Evolutionary conservation across 495 filamentous ascomycete species (phyloP).

Genomic region (Parathielavia appendiculata): DNA sequence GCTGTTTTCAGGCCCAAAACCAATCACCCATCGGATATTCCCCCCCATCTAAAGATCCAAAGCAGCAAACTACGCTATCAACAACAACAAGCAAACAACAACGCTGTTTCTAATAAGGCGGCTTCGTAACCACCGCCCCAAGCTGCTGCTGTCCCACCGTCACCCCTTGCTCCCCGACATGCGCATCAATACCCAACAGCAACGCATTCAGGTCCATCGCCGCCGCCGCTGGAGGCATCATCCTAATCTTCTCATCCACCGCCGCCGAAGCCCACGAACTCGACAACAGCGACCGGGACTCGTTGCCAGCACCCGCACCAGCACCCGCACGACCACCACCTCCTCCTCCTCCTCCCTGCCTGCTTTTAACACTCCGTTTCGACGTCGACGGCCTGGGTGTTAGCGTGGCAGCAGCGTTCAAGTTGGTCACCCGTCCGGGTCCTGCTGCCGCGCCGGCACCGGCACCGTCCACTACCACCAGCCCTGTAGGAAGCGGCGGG

Average conservation of each 20-base stretch:
- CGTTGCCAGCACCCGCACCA: slow-evolving; percentile 12
- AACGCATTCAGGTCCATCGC: slow-evolving; percentile 44
- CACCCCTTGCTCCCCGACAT: slow-evolving; percentile 32
- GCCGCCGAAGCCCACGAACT: slow-evolving; percentile 23
- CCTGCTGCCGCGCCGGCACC: not conserved
- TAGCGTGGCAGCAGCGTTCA: slow-evolving; percentile 10
- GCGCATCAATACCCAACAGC: slow-evolving; percentile 45
- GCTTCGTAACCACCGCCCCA: slow-evolving; percentile 23
- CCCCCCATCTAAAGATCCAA: not conserved
- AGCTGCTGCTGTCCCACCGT: not conserved
- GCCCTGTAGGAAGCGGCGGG: slow-evolving; percentile 35
- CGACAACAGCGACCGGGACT: slow-evolving; percentile 13
- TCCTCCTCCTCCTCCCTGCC: slow-evolving; percentile 32
- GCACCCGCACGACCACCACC: not conserved
- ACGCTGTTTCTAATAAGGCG: slow-evolving; percentile 35
- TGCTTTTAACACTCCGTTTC: slow-evolving; percentile 37
- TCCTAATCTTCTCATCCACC: slow-evolving; percentile 22
- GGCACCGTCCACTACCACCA: slow-evolving; percentile 4
- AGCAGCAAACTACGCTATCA: not conserved
- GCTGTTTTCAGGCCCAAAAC: not conserved
- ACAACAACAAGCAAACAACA: not conserved
- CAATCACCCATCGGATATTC: too few relatives aligned
- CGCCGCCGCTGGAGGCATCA: slow-evolving; percentile 20
- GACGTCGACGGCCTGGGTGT: slow-evolving; percentile 28
- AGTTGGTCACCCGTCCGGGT: not conserved